Evolutionary conservation across 2,329 filamentous ascomycete species (phyloP), one percentile per base, ranked within the genome.

Genomic region (Colletotrichum lentis): DNA sequence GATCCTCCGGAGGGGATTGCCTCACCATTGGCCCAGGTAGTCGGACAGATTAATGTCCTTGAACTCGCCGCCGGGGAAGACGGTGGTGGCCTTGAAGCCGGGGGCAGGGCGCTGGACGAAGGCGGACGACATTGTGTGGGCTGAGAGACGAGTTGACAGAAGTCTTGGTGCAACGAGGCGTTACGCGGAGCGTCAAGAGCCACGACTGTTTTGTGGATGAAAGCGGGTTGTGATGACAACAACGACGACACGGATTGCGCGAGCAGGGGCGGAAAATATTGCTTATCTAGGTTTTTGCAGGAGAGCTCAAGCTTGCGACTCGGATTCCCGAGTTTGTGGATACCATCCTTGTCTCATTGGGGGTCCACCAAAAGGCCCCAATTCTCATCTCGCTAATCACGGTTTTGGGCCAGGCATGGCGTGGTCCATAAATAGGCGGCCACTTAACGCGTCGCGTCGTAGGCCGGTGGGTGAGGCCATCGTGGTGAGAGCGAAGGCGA

Each of bases 101-200:
- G 83, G 83, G 43, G 83, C 83, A 65, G 81, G 82, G 56, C 79
- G 77, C 74, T 84, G 82, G 66, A 85, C 81, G 70, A 82, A 82
- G 50, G 81, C 81, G 60, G 78, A 72, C 71, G 81, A 81, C 81
- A 83, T 83, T 37, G 55, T 77, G 72, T 18, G 18, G 22, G n/a
- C n/a, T n/a, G 27, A 27, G 27, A 27, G 27, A 27, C 27, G 35
- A 14, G n/a, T 8, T 6, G 31, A 16, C 24, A n/a, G n/a, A 8
- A 18, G 22, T 37, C 35, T 18, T n/a, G 27, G 35, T 39, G 16
- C 44, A 7, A 7, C 27, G 27, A 27, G 47, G 47, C 18, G 18
- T 18, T 24, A 27, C 18, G 56, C 58, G 54, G 35, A 27, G 22
- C 39, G 22, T 35, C 11, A 35, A 18, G 7, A 27, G 55, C 18